Base-by-base conservation (phyloP, 768 basidiomycete species). In the Russula ochroleuca region DNA sequence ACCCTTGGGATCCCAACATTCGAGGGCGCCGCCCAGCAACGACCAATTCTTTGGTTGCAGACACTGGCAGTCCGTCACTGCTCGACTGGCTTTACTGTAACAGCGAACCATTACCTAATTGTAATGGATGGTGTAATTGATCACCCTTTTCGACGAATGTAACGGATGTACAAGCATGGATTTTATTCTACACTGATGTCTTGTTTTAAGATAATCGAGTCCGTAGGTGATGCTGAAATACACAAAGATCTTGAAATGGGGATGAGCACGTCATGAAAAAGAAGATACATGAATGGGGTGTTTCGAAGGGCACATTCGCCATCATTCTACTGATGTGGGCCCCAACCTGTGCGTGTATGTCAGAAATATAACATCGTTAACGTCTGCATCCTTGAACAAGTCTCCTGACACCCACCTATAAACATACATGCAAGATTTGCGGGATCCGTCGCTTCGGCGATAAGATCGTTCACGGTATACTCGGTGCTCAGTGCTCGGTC, bases 391-490 rank as follows among this genome's bases (percentile, higher is more conserved):
- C 41, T 8, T 10, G 17, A 41, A 43, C 45, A 23, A 54, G n/a
- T 21, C 25, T 51, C 8, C 52, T 23, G 35, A 52, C 5, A 74
- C 83, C 64, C 70, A 89, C 92, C 92, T 43, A 70, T 69, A 71
- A 81, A 98, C 67, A 98, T 92, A n/a, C 79, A 81, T 3, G 85
- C 86, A 21, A 98, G 76, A 72, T 92, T 92, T 52, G 76, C 77
- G 2, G 77, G 72, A 70, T 96, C 91, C 25, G 86, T 92, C 41
- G 96, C 96, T 71, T 91, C 86, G 21, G 90, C 86, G 63, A 98
- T 87, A 45, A 98, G 83, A 73, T 92, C 88, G 76, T 96, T 97
- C 64, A 99, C 92, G 6, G 88, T 91, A 69, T 92, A 94, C 72
- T 96, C 91, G 28, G 96, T 90, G 70, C 92, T 95, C 65, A 98